Conservation (phyloP, 1,284 basidiomycete species). For the Ganoderma boninense region DNA sequence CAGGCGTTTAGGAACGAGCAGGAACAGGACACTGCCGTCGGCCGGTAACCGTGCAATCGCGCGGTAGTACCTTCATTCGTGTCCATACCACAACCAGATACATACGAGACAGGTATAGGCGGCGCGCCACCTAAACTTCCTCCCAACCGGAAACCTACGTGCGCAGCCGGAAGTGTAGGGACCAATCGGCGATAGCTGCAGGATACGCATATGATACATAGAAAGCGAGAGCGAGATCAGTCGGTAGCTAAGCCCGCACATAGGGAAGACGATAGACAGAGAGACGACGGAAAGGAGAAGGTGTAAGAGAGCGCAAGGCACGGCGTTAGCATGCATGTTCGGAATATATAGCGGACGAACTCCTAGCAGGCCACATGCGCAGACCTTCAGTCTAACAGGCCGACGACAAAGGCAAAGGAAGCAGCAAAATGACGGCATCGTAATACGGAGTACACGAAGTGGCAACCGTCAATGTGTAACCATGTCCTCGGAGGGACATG, state of each 20-base stretch:
- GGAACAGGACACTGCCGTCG: background rate
- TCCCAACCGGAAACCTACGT: background rate
- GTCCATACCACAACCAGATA: slow-evolving; percentile 7
- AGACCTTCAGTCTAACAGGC: no score
- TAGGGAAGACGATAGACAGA: background rate
- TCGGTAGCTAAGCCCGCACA: background rate
- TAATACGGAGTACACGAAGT: background rate
- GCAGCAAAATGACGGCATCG: background rate
- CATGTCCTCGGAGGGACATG: background rate
- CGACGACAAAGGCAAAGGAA: background rate
- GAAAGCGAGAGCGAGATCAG: background rate
- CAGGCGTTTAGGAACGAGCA: background rate
- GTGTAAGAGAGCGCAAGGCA: background rate
- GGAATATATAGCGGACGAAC: slow-evolving; percentile 11
- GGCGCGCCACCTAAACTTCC: background rate
- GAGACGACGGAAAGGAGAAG: background rate
- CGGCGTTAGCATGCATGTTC: background rate
- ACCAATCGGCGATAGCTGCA: slow-evolving; percentile 1
- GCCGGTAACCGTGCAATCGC: background rate
- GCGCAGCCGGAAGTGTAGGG: background rate
- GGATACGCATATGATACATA: slow-evolving; percentile 3
- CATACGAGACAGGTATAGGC: background rate
- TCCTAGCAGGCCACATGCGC: background rate
- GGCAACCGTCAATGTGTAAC: background rate
- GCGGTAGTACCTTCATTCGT: background rate